Base-by-base conservation (phyloP, 2,329 filamentous ascomycete species). In the Talaromyces funiculosus region DNA sequence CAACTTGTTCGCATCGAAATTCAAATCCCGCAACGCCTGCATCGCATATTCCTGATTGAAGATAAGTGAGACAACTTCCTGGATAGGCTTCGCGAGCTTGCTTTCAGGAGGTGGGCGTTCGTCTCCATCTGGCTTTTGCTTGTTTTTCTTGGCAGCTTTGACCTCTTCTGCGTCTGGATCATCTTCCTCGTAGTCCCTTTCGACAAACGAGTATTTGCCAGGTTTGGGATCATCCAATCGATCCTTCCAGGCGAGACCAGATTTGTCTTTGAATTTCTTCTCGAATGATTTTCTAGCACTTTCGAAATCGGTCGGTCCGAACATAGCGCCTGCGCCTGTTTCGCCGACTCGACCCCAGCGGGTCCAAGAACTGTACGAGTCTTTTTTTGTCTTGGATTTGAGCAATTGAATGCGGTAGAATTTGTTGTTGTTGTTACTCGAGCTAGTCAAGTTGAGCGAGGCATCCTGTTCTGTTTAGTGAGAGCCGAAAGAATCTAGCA, bases 301-400 rank as follows among this genome's bases (percentile, higher is more conserved):
- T 2, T 70, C 59, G 0, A 82, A 66, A 3, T 62, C 65, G 7
- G 75, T 75, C 8, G 67, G 55, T 0, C 77, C 77, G 2, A 82
- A 68, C 35, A 74, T 62, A 3, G 76, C 73, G 29, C 60, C 74
- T 62, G 82, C 77, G 1, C 83, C 83, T 24, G 63, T 66, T 64
- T 84, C 82, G 3, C 82, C 83, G 4, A 95, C 90, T 22, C 91
- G 84, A 22, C 91, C 91, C 90, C 89, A 95, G 60, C 90, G 82
- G 2, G 87, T 90, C 88, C 89, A 93, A 0, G 84, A 86, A 45
- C 79, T 76, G 59, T 61, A 61, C 24, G 33, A 35, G 24, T 51
- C 24, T 9, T 37, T 12, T 65, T 65, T 73, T 83, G 66, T 53
- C n/a, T 59, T 60, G 9, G 59, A 57, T 2, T 58, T 56, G n/a